Base-by-base conservation (phyloP, 495 filamentous ascomycete species). In the Collariella sp. region DNA sequence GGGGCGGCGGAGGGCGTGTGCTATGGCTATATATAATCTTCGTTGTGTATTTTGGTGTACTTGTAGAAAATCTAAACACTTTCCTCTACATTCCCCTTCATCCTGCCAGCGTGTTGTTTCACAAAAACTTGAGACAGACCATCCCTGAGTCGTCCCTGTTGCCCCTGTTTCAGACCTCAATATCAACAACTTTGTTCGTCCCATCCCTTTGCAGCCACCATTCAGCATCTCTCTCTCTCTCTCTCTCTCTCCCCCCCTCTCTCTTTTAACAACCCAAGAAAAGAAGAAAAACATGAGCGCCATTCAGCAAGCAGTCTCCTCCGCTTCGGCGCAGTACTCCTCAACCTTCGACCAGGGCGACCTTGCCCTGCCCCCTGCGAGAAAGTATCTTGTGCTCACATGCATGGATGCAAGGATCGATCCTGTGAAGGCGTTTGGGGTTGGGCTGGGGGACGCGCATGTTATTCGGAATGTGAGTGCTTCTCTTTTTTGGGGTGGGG, bases 381-480 rank as follows among this genome's bases (percentile, higher is more conserved):
- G 88, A 73, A 76, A 83, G 58, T 85, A 83, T 58, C 71, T 78
- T 12, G 71, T 86, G 31, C 58, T 77, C 35, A 88, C 87, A 3
- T 94, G 89, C 70, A 93, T 91, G 87, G 88, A 94, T 62, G 86
- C 88, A 1, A 81, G 89, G 11, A 82, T 95, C 56, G 84, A 91
- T 58, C 78, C 86, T 0, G 77, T 82, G 2, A 63, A 73, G 3
- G 88, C 86, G 6, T 84, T 87, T 53, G 85, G 84, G n/a, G 83
- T 91, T 49, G 67, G 77, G 47, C 78, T 89, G 39, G 87, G 87
- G 18, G 83, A 87, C 54, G 87, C 88, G 5, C 87, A 91, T 66
- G 79, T 94, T 19, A 89, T 94, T 57, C 84, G 89, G 53, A 95
- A 94, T 61, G 67, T 66, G 38, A 52, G 52, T 53, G 33, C n/a